Conservation (phyloP, 1,139 yeast genomes). For the Zygosaccharomyces pseudobailii region DNA sequence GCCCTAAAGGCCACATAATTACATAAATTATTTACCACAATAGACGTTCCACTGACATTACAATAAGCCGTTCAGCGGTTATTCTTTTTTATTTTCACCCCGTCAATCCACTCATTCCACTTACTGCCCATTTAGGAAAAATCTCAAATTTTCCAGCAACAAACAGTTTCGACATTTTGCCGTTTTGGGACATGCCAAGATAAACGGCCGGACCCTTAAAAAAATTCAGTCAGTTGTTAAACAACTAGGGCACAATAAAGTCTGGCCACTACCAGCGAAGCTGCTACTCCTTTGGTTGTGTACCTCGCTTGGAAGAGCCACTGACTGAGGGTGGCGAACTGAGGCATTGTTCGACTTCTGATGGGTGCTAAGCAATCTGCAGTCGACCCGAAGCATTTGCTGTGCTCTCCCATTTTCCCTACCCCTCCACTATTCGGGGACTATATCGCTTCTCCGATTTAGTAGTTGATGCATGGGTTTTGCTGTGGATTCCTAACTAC, state of each 20-base stretch:
- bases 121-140: not conserved
- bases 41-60: not conserved
- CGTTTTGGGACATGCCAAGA: not conserved
- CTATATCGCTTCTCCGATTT: not conserved
- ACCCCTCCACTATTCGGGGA: not conserved
- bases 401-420: not conserved
- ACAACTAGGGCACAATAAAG: not conserved
- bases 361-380: too few species aligned
- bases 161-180: conserved; percentile 1
- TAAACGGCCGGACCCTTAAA: not conserved
- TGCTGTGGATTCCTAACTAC: not conserved
- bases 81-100: not conserved
- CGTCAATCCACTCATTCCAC: not conserved
- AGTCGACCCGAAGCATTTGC: too few species aligned
- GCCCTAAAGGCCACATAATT: not conserved
- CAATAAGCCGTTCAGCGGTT: not conserved
- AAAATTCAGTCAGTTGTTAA: not conserved
- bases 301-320: too few species aligned
- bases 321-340: too few species aligned
- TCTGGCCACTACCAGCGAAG: too few species aligned
- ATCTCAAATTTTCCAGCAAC: not conserved
- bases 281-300: too few species aligned
- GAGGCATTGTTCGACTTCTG: too few species aligned
- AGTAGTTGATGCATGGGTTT: not conserved
- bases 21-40: not conserved